Evolutionary conservation across 2,329 filamentous ascomycete species (phyloP).

Genomic region (Fusarium cyanostomum): DNA sequence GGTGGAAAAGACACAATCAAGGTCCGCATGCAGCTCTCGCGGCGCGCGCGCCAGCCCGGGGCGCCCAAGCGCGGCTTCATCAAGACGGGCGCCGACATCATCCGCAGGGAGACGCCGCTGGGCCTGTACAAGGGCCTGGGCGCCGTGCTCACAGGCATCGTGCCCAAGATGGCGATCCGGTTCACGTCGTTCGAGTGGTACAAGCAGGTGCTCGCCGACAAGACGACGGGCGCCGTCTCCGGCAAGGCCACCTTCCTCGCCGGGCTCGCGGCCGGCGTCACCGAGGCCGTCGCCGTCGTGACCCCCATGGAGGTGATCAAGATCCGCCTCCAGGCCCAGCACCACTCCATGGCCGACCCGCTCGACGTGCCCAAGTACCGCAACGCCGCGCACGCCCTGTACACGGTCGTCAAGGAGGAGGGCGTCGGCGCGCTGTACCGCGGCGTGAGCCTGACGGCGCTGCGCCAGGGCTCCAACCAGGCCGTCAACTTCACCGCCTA

Average conservation of each 20-base stretch:
- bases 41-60: conserved; percentile 82
- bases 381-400: conserved; percentile 83
- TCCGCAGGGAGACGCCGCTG: conserved; percentile 88
- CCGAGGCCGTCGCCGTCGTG: conserved; percentile 94
- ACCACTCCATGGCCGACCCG: conserved; percentile 97
- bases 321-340: conserved; percentile 96
- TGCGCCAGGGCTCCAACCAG: conserved; percentile 96
- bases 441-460: conserved; percentile 90
- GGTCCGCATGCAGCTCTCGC: conserved; percentile 98
- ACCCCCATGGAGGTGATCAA: conserved; percentile 99
- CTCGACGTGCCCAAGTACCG: conserved; percentile 97
- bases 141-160: conserved; percentile 93
- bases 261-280: conserved; percentile 91
- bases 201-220: conserved; percentile 81
- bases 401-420: conserved; percentile 93
- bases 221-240: conserved; percentile 71
- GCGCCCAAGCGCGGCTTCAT: conserved; percentile 89
- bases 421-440: conserved; percentile 88
- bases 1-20: conserved; percentile 83
- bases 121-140: conserved; percentile 98
- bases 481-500: conserved; percentile 99
- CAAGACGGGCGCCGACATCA: conserved; percentile 84
- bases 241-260: conserved; percentile 77
- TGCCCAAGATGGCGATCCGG: conserved; percentile 99
- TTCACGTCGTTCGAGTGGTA: conserved; percentile 98